A percentile compares a stretch with the other conserved stretches of the same genome.
phyloP scores from a whole-genome alignment of 768 basidiomycete species.

The Collybia sordida region DNA sequence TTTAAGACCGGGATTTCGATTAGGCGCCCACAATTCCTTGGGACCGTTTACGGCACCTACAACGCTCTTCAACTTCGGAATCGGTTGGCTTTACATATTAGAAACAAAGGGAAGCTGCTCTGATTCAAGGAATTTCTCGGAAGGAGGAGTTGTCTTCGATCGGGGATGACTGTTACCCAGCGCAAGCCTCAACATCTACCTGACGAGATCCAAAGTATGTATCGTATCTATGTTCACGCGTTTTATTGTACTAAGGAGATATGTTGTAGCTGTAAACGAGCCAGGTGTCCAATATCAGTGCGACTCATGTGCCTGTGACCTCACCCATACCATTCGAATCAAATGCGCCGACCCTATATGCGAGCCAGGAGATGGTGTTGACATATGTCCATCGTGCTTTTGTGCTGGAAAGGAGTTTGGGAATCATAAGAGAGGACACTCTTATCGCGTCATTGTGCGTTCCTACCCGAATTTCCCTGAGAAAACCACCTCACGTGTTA shows the following conservation, averaged over 20 bases:
- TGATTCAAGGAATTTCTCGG: neutral
- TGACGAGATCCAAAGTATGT: constrained; percentile 65
- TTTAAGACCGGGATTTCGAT: too few relatives aligned
- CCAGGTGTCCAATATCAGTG: constrained; percentile 84
- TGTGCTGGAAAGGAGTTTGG: constrained; percentile 88
- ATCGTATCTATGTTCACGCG: neutral
- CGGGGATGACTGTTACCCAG: constrained; percentile 62
- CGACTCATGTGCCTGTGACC: constrained; percentile 81
- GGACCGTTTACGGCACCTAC: neutral
- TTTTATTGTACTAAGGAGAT: constrained; percentile 3
- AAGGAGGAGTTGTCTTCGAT: neutral
- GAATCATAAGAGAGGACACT: constrained; percentile 81
- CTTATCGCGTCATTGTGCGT: constrained; percentile 89
- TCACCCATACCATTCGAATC: constrained; percentile 96
- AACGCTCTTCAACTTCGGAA: neutral
- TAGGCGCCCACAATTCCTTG: too few relatives aligned
- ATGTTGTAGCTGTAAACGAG: constrained; percentile 63
- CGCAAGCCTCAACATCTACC: constrained; percentile 63
- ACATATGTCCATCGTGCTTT: constrained; percentile 92
- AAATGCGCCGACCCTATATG: constrained; percentile 88
- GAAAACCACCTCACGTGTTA: neutral
- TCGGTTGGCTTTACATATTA: neutral
- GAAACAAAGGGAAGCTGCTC: neutral
- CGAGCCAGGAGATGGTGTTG: constrained; percentile 69
- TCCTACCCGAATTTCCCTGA: neutral